Evolutionary conservation across 2,329 filamentous ascomycete genomes (phyloP), one percentile per base, ranked within the genome.

Genomic region (Cladosporium sp.): DNA sequence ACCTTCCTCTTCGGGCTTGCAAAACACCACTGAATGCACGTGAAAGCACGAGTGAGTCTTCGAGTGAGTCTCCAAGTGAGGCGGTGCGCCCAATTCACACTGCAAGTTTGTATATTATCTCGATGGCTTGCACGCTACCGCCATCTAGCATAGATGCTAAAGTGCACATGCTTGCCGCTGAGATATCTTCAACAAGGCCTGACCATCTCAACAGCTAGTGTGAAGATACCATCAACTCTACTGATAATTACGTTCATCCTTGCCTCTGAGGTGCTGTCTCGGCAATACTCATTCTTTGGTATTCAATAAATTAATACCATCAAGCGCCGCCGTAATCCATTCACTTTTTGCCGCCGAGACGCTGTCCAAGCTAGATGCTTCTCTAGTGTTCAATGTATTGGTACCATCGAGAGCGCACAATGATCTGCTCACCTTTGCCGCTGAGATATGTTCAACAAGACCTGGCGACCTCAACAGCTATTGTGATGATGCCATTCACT

Each of bases 21-120:
- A 26, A 52, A 16, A 16, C 40, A 28, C 46, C 8, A 55, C 18
- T 29, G 59, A 26, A 33, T 14, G 8, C 44, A 53, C 26, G 59
- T 62, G 59, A 53, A 33, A 31, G 21, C 23, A 21, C 28, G 37
- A 62, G 31, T 62, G 59, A 62, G 46, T 21, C 14, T 49, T 28
- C 14, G 37, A 62, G 31, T 62, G 59, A 62, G 46, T 21, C 14
- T 49, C 40, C 14, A 26, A 12, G 40, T 49, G 29, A 31, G 26
- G 26, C 37, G 18, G 11, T 18, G 31, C 33, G 31, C 33, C 55
- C 29, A 16, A 1, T 12, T 16, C 23, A 26, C 14, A 18, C 33
- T 26, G 23, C 33, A 14, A 26, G 40, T 58, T 58, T n/a, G 29
- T 35, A 56, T 56, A 29, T 18, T 44, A n/a, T n/a, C 37, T n/a